Base-by-base conservation (phyloP, 768 basidiomycete genomes). In the Chalciporus chontae region DNA sequence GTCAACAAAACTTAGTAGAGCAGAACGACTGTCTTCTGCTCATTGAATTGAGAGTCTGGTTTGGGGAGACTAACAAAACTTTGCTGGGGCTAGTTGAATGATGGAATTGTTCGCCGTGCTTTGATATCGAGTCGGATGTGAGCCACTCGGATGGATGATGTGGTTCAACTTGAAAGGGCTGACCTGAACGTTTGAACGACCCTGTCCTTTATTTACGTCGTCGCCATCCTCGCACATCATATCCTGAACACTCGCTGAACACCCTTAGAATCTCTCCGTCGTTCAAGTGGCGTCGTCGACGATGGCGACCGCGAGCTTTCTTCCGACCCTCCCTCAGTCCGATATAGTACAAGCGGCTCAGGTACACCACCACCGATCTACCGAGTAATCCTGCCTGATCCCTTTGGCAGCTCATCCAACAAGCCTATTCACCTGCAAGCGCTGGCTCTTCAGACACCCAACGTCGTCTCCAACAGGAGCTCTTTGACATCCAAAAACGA, bases 401-500 rank as follows among this genome's bases (percentile, higher is more conserved):
- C 48, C 7, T 38, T 26, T 21, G 37, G n/a, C 45, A 89, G 87
- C 71, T 88, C 54, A 87, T 89, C 55, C 80, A 80, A 53, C 79
- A 81, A 61, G 83, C 83, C 8, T 86, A 87, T 54, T 71, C 79
- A 19, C 79, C 82, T 9, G 62, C 72, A 15, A 71, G 75, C 17
- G 65, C 70, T 7, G 68, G 79, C 1, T 76, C 78, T 29, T 74
- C 82, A 1, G 84, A 84, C 19, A 74, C 78, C 19, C 77, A 87
- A 47, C 80, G 81, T 26, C 74, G 76, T 18, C 70, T 84, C 6
- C 87, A 90, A 59, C 80, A 80, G 46, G 84, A 88, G 51, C 77
- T 89, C 5, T 86, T 85, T 54, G 84, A 87, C 52, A 77, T 89
- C 10, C 87, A 90, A 66, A 87, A 84, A 58, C 71, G 76, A 45